A percentile compares a stretch with the other conserved stretches of the same genome.
These are phyloP conservation scores for Vicia sativa DNA, from an alignment of 306 rosid genomes.

Conservation along the genomic window DNA sequence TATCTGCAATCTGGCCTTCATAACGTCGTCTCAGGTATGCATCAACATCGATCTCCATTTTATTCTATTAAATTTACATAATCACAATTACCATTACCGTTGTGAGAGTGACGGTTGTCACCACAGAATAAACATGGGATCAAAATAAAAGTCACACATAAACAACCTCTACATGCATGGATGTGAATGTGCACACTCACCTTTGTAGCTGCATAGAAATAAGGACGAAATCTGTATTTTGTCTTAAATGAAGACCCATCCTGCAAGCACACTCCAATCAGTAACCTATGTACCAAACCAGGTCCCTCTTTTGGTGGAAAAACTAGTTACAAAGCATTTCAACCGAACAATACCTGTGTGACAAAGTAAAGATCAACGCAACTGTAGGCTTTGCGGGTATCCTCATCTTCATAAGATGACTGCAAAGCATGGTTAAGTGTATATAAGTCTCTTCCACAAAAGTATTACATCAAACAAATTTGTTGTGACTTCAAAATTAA, in stretches of 20 bases:
- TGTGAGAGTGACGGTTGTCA: neutral
- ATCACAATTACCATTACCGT: constrained; percentile 30
- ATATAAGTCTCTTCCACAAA: constrained; percentile 25
- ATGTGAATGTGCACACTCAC: constrained; percentile 40
- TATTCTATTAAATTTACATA: constrained; percentile 53
- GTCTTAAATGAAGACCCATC: constrained; percentile 91
- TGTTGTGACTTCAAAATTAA: neutral
- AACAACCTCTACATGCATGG: constrained; percentile 4
- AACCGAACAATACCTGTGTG: constrained; percentile 64
- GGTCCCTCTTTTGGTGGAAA: constrained; percentile 8
- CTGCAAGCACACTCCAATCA: constrained; percentile 56
- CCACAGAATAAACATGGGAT: constrained; percentile 12
- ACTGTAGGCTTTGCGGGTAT: constrained; percentile 63
- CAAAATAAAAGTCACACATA: neutral
- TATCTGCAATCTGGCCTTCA: constrained; percentile 81
- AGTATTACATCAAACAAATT: constrained; percentile 30
- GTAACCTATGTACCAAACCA: constrained; percentile 29
- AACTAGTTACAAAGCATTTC: neutral
- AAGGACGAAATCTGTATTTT: constrained; percentile 84
- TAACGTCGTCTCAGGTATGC: constrained; percentile 79
- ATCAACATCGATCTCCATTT: constrained; percentile 86
- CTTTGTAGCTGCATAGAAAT: constrained; percentile 88
- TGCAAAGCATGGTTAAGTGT: constrained; percentile 53
- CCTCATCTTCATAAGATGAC: constrained; percentile 87
- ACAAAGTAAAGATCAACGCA: constrained; percentile 90